Evolutionary conservation across 441 rosid genomes (phyloP), one percentile per base, ranked within the genome.

Genomic region (Bruguiera hainesii): DNA sequence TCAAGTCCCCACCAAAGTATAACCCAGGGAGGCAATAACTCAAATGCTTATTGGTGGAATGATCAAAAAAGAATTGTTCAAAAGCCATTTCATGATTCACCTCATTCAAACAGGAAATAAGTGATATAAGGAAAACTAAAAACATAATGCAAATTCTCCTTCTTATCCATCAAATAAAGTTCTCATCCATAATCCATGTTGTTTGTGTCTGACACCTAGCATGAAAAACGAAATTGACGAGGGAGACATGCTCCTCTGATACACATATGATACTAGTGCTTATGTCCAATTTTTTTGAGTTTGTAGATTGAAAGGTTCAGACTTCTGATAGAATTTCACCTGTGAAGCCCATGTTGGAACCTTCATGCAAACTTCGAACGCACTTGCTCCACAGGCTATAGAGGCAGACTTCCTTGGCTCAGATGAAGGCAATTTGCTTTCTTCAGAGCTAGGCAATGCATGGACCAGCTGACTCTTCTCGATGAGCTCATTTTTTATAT

Each of bases 301-400:
- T 42, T 42, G 48, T 15, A 56, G 19, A 53, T 16, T 31, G 35
- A 15, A 52, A 60, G 53, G 35, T 49, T 64, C 58, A 68, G 70
- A 56, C 64, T 20, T 23, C 28, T 9, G 9, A 55, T 8, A 20
- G 30, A 69, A 75, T 63, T 67, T 71, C 77, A 95, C 99, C 98
- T 92, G 97, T 25, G 90, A 86, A 71, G 97, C 99, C 99, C 99
- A 95, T 66, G 93, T 69, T 53, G 99, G 96, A 76, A 95, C 96
- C 79, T 87, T 91, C 88, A 92, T 70, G 65, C 88, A 82, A 76
- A 92, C 96, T 92, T 95, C 98, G 81, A 84, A 89, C 37, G 92
- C 97, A 75, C 87, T 89, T 63, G 96, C 93, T 63, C 97, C 97
- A 72, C 99, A 95, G 60, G 98, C 99, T 71, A 92, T 81, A 5